A percentile compares a stretch with the other conserved stretches of the same genome.
Conservation (phyloP, 495 filamentous ascomycete genomes). For the Hypoxylon perforatum region DNA sequence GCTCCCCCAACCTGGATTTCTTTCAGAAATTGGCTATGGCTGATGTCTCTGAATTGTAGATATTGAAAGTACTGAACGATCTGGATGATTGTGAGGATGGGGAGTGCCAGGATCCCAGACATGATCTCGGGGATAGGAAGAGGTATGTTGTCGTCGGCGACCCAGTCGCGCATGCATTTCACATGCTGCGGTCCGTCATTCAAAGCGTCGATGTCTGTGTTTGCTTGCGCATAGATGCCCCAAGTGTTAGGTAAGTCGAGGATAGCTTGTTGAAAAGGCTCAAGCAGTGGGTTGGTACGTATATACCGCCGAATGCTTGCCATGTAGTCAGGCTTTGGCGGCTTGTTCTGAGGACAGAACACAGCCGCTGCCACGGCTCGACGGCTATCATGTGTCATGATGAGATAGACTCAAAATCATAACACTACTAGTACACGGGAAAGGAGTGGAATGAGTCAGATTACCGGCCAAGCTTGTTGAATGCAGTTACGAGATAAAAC, state of each 20-base stretch:
- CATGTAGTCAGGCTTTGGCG: slow-evolving; percentile 14
- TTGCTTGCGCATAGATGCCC: slow-evolving; percentile 1
- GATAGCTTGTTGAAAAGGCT: slow-evolving; percentile 7
- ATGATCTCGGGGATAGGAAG: slow-evolving; percentile 15
- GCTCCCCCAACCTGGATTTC: slow-evolving; percentile 33
- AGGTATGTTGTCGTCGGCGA: slow-evolving; percentile 2
- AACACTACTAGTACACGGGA: neutral
- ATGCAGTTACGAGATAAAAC: neutral
- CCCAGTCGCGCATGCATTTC: slow-evolving; percentile 6
- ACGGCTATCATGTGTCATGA: slow-evolving; percentile 9
- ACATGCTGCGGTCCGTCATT: slow-evolving; percentile 12
- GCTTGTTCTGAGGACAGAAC: slow-evolving; percentile 13
- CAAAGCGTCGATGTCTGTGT: slow-evolving; percentile 6
- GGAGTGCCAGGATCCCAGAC: slow-evolving; percentile 50
- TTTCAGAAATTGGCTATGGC: slow-evolving; percentile 21
- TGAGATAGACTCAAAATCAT: neutral
- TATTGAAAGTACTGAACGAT: slow-evolving; percentile 51
- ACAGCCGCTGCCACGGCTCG: neutral
- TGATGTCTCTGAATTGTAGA: slow-evolving; percentile 32
- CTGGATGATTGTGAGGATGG: slow-evolving; percentile 46
- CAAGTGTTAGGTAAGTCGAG: slow-evolving; percentile 12
- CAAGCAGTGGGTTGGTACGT: slow-evolving; percentile 4
- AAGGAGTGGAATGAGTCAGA: neutral
- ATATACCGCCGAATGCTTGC: neutral
- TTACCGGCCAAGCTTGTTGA: neutral